phyloP scores from a whole-genome alignment of 2,329 filamentous ascomycete genomes.

The Aspergillus pseudotamarii region DNA sequence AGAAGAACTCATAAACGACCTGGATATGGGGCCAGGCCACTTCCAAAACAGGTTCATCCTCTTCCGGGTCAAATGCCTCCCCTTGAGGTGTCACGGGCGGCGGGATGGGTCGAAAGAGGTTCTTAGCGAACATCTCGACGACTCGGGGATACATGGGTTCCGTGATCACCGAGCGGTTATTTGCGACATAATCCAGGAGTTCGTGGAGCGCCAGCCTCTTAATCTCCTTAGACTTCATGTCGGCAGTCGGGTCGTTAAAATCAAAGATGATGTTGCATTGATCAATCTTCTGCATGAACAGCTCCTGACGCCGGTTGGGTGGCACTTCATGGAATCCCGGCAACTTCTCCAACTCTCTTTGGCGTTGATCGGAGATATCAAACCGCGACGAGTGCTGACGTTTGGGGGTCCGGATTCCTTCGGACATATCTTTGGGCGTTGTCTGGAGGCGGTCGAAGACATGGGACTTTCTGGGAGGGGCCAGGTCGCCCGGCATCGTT shows the following conservation, averaged over 20 bases:
- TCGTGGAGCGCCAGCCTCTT: constrained; percentile 95
- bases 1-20: constrained; percentile 98
- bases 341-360: constrained; percentile 91
- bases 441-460: constrained; percentile 88
- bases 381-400: constrained; percentile 97
- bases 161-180: constrained; percentile 97
- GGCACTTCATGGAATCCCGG: constrained; percentile 97
- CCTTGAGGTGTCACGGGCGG: constrained; percentile 97
- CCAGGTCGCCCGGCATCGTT: constrained; percentile 96
- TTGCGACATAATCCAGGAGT: constrained; percentile 95
- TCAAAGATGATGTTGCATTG: constrained; percentile 99
- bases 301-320: constrained; percentile 88
- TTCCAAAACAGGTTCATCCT: constrained; percentile 96
- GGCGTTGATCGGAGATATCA: constrained; percentile 88
- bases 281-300: constrained; percentile 99
- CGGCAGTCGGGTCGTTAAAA: constrained; percentile 95
- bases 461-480: constrained; percentile 91
- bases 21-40: constrained; percentile 99
- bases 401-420: constrained; percentile 92
- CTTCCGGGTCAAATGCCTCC: constrained; percentile 96
- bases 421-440: constrained; percentile 93
- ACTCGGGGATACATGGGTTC: constrained; percentile 99
- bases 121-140: constrained; percentile 99
- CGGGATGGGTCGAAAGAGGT: constrained; percentile 94
- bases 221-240: constrained; percentile 99